Evolutionary conservation across 2,329 filamentous ascomycete genomes (phyloP).

Genomic region (Xylariaceae sp.): DNA sequence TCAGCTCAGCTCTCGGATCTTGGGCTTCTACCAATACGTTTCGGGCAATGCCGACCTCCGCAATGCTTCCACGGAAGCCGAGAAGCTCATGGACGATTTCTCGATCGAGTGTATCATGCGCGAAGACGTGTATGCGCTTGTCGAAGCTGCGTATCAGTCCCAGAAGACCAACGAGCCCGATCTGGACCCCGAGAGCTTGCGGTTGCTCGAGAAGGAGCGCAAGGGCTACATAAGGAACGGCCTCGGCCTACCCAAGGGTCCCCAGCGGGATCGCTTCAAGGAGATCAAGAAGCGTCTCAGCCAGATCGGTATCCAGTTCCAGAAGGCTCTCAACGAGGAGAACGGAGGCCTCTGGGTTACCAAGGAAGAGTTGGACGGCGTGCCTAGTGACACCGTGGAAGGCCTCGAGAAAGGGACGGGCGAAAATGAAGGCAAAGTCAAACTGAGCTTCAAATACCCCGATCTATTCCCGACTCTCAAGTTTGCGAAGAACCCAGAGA

Average conservation of each 20-base stretch:
- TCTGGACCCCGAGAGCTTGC: conserved; percentile 63
- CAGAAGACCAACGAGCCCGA: conserved; percentile 47
- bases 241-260: conserved; percentile 62
- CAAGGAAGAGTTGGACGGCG: conserved; percentile 65
- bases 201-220: conserved; percentile 71
- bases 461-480: conserved; percentile 74
- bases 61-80: conserved; percentile 70
- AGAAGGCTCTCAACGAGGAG: conserved; percentile 79
- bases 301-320: conserved; percentile 67
- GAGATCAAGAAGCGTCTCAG: conserved; percentile 78
- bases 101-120: conserved; percentile 74
- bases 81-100: conserved; percentile 72
- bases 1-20: conserved; percentile 55
- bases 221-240: conserved; percentile 75
- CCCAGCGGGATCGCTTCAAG: conserved; percentile 73
- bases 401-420: conserved; percentile 65
- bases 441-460: conserved; percentile 77
- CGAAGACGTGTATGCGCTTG: conserved; percentile 69
- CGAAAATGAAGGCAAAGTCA: conserved; percentile 68
- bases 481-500: conserved; percentile 66
- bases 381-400: conserved; percentile 63
- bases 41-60: conserved; percentile 63
- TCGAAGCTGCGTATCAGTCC: conserved; percentile 53
- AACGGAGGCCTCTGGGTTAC: conserved; percentile 77
- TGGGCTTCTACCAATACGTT: conserved; percentile 77